These are phyloP conservation scores for Friedmanniomyces simplex DNA, from an alignment of 495 filamentous ascomycete species.

Conservation along the genomic window DNA sequence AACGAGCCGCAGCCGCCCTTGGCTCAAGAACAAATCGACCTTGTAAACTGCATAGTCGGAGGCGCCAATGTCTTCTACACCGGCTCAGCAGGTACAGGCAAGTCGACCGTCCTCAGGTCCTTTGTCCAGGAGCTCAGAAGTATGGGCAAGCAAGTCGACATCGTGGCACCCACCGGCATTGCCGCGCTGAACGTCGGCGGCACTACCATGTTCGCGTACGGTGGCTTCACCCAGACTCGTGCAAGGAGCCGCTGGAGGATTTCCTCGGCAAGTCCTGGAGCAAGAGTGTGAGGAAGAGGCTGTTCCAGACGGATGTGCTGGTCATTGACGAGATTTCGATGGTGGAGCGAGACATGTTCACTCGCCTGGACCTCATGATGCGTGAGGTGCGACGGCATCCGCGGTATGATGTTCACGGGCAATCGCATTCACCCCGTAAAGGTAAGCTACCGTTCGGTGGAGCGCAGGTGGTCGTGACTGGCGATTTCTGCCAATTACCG, in stretches of 20 bases:
- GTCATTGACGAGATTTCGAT: constrained; percentile 43
- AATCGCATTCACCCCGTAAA: not conserved
- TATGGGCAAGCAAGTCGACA: constrained; percentile 33
- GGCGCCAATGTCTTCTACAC: constrained; percentile 52
- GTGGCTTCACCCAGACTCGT: constrained; percentile 37
- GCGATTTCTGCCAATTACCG: constrained; percentile 38
- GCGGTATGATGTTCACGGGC: not conserved
- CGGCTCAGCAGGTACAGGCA: constrained; percentile 51
- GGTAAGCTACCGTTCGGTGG: constrained; percentile 32
- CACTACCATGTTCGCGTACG: constrained; percentile 43
- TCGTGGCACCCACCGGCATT: constrained; percentile 48
- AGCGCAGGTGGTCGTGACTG: constrained; percentile 35
- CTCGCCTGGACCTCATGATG: constrained; percentile 43
- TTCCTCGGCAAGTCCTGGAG: constrained; percentile 18
- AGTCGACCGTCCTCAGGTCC: constrained; percentile 45
- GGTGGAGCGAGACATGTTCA: constrained; percentile 48
- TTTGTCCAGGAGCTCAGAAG: constrained; percentile 33
- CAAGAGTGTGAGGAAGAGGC: constrained; percentile 45
- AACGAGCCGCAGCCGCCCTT: constrained; percentile 1
- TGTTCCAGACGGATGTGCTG: constrained; percentile 34
- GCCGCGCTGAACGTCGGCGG: constrained; percentile 45
- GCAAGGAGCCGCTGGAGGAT: constrained; percentile 24
- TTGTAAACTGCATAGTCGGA: not conserved
- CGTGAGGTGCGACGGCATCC: not conserved
- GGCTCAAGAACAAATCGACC: not conserved